These are phyloP conservation scores for Cardamine resedifolia DNA, from an alignment of 345 rosid species.

Conservation along the genomic window DNA sequence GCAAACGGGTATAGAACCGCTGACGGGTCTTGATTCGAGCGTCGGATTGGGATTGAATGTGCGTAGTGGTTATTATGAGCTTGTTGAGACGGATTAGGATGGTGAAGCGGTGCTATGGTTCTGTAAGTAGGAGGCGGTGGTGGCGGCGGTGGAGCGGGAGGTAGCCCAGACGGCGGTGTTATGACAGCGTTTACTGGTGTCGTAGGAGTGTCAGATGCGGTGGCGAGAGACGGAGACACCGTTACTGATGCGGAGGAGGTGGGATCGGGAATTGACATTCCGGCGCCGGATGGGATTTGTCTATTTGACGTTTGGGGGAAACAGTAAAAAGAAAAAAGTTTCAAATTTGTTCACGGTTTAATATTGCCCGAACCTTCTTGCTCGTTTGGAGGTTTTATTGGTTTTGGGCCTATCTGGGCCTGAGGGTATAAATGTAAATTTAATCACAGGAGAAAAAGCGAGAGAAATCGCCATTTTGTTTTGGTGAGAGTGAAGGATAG, in stretches of 20 bases:
- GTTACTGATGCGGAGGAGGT: slow-evolving; percentile 27
- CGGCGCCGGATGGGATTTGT: slow-evolving; percentile 26
- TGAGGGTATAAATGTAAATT: slow-evolving; percentile 1
- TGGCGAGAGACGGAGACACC: slow-evolving; percentile 13
- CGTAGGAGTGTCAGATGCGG: not conserved
- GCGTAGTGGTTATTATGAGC: slow-evolving; percentile 23
- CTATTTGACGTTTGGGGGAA: not conserved
- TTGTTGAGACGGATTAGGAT: slow-evolving; percentile 32
- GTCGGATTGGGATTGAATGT: slow-evolving; percentile 14
- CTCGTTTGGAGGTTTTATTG: not conserved
- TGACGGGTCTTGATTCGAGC: slow-evolving; percentile 28
- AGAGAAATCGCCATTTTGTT: not conserved
- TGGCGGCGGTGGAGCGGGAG: slow-evolving; percentile 12
- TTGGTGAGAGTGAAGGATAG: slow-evolving; percentile 33
- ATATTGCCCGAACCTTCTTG: slow-evolving; percentile 13
- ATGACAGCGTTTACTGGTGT: not conserved
- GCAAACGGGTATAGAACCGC: slow-evolving; percentile 55
- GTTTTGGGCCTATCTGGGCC: slow-evolving; percentile 32
- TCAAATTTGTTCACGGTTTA: slow-evolving; percentile 35
- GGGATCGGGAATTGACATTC: slow-evolving; percentile 35
- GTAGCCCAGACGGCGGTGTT: slow-evolving; percentile 10
- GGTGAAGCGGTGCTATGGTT: slow-evolving; percentile 22
- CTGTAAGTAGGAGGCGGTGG: slow-evolving; percentile 27
- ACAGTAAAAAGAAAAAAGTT: slow-evolving; percentile 13
- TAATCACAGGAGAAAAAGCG: not conserved